Evolutionary conservation across 2,329 filamentous ascomycete genomes (phyloP), one percentile per base, ranked within the genome.

Genomic region (Fusarium paranaense): DNA sequence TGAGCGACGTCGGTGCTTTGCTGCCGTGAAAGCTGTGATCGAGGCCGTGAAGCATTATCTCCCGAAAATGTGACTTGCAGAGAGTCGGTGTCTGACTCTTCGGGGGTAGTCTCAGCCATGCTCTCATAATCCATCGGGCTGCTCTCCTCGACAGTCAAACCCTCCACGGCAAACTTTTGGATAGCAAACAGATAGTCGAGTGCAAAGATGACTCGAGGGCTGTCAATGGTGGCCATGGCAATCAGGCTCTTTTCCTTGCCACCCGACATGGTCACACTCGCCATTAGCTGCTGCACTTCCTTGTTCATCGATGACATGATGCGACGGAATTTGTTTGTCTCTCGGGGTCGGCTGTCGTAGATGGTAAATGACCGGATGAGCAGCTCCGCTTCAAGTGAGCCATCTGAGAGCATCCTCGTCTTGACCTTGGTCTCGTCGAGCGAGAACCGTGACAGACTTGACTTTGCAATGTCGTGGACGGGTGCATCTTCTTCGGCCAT

Each of bases 241-340:
- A 98, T 97, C 65, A 98, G 83, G 80, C 92, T 94, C 69, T 91
- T 91, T 45, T 98, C 93, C 37, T 91, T 86, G 5, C 95, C 95
- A 18, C 95, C 94, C 1, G 95, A 95, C 83, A 99, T 97, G 0
- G 95, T 97, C 5, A 99, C 86, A 80, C 94, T 98, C 20, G 97
- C 97, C 97, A 99, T 99, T 79, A 99, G 95, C 78, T 99, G 97
- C 81, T 98, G 95, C 54, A 97, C 95, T 65, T 95, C 93, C 76
- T 95, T 96, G 82, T 98, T 98, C 79, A 95, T 95, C 64, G 97
- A 92, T 2, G 95, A 95, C 97, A 99, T 98, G 84, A 99, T 98
- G 82, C 96, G 97, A 60, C 95, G 91, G 87, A 97, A 99, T 80
- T 97, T 98, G 86, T 98, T 99, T 6, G 93, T 94, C 77, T 97